These are phyloP conservation scores for Huntiella decipiens DNA, from an alignment of 2,329 filamentous ascomycete genomes.

Conservation along the genomic window DNA sequence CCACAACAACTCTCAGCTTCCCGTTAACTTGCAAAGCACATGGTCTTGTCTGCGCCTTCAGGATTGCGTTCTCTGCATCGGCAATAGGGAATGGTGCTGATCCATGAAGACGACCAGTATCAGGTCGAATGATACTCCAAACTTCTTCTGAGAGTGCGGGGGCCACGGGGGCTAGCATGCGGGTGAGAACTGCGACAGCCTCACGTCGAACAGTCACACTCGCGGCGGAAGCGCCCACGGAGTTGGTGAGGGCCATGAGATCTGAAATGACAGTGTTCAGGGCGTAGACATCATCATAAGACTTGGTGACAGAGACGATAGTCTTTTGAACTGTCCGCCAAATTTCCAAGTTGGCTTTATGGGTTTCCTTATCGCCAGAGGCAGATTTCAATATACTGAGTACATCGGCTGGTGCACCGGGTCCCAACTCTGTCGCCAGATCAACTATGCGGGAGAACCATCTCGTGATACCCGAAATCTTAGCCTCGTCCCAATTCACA, in stretches of 20 bases:
- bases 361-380: background rate
- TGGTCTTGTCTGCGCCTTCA: slow-evolving; percentile 23
- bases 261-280: slow-evolving; percentile 74
- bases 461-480: slow-evolving; percentile 62
- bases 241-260: slow-evolving; percentile 64
- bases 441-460: slow-evolving; percentile 57
- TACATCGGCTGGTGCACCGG: background rate
- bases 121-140: slow-evolving; percentile 41
- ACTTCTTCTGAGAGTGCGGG: slow-evolving; percentile 69
- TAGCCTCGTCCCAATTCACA: slow-evolving; percentile 71
- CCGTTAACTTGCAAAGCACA: slow-evolving; percentile 66
- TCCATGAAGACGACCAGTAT: slow-evolving; percentile 21
- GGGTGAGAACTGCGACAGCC: slow-evolving; percentile 38
- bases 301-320: slow-evolving; percentile 45
- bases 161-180: slow-evolving; percentile 59
- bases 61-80: slow-evolving; percentile 24
- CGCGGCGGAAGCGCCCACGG: slow-evolving; percentile 25
- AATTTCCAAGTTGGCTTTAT: slow-evolving; percentile 27
- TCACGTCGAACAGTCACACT: slow-evolving; percentile 25
- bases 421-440: slow-evolving; percentile 22
- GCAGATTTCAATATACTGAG: background rate
- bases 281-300: slow-evolving; percentile 52
- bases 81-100: slow-evolving; percentile 37
- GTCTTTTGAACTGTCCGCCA: slow-evolving; percentile 50
- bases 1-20: slow-evolving; percentile 50